Percentiles rank a stretch among this genome's conserved stretches.
phyloP scores from a whole-genome alignment of 78 protist genomes.

The Cavenderia fasciculata region DNA sequence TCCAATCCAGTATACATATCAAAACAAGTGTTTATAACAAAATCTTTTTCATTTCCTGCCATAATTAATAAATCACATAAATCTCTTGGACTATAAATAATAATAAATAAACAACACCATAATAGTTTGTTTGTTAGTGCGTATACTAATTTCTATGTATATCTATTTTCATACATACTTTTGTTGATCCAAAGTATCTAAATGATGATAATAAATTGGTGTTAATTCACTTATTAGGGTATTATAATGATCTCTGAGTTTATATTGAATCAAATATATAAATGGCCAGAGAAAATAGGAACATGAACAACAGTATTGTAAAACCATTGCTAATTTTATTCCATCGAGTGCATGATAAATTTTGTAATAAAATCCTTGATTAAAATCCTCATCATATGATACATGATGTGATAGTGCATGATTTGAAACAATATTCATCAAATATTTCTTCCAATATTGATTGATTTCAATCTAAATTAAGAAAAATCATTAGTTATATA shows the following conservation, averaged over 20 bases:
- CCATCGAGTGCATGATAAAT: background rate
- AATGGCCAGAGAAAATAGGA: background rate
- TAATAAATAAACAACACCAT: too few species aligned
- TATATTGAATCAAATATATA: background rate
- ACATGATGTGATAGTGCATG: too few species aligned
- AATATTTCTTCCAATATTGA: too few species aligned
- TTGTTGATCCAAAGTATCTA: constrained; percentile 1
- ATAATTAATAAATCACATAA: constrained; percentile 38
- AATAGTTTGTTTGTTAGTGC: too few species aligned
- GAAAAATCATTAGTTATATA: too few species aligned
- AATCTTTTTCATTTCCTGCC: background rate
- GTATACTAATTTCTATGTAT: too few species aligned
- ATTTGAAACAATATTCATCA: too few species aligned
- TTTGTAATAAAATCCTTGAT: background rate
- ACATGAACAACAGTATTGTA: constrained; percentile 13
- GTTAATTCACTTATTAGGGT: background rate
- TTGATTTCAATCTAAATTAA: too few species aligned
- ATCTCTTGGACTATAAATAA: constrained; percentile 21
- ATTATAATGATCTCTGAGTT: background rate
- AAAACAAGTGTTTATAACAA: background rate
- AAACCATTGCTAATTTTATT: constrained; percentile 1
- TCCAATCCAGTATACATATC: constrained; percentile 21
- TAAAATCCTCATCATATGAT: background rate
- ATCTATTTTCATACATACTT: too few species aligned
- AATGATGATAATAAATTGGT: constrained; percentile 44